Base-by-base conservation (phyloP, 2,329 filamentous ascomycete genomes). In the Venturia asperata region DNA sequence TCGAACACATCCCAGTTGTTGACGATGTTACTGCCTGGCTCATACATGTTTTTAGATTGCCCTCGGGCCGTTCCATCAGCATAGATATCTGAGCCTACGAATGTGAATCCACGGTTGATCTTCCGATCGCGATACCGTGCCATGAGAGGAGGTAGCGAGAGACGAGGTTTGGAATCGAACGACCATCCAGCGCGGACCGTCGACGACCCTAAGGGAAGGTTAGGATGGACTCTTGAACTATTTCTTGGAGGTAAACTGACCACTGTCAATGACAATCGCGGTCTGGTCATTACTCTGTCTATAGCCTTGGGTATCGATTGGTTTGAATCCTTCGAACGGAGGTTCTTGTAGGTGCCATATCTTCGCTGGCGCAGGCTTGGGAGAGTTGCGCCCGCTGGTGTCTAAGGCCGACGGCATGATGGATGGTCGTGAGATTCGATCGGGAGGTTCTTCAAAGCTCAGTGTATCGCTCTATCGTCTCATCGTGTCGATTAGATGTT, bases 1-100 rank as follows among this genome's bases (percentile, higher is more conserved):
- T 99, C 94, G 86, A 96, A 92, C 42, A 92, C 92, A 76, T 99
- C 94, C 92, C 95, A 99, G 74, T 97, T 97, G 75, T 91, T 92
- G 67, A 97, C 86, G 61, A 99, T 88, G 68, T 92, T 93, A 56
- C 88, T 93, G 30, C 92, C 92, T 1, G 88, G 85, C 75, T 99
- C 94, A 71, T 97, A 97, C 1, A 92, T 88, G 74, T 91, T 90
- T 74, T 93, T 88, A 67, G 96, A 88, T 74, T 97, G 94, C 13
- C 92, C 91, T 65, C 91, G 85, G 27, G 94, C 92, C 1, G 92
- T 96, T 34, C 93, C 94, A 77, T 99, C 94, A 68, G 92, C 89
- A 73, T 94, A 97, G 72, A 95, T 91, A 78, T 99, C 94, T 70
- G 87, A 86, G 65, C 94, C 94, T 56, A 95, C 88, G 74, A 97